A percentile compares a stretch with the other conserved stretches of the same genome.
These are phyloP conservation scores for Lasiodiplodia theobromae DNA, from an alignment of 2,329 filamentous ascomycete genomes.

Conservation along the genomic window DNA sequence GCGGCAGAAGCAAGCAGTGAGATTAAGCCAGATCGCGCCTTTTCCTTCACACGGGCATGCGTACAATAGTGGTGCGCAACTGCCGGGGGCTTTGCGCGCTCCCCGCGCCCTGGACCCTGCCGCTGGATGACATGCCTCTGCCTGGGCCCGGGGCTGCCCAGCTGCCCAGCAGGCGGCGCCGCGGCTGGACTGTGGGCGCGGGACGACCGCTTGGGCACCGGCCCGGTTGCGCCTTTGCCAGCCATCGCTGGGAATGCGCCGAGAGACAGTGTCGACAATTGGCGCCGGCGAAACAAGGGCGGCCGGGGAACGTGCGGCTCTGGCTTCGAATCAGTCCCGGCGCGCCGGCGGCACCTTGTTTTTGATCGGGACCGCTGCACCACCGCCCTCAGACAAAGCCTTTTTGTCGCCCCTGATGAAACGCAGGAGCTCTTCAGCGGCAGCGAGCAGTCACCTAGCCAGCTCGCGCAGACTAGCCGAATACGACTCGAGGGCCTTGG, in stretches of 20 bases:
- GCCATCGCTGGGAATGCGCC: constrained; percentile 21
- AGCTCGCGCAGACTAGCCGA: constrained; percentile 19
- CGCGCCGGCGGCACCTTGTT: constrained; percentile 4
- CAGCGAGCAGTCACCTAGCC: constrained; percentile 5
- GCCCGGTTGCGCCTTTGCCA: constrained; percentile 13
- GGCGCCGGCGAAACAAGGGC: constrained; percentile 19
- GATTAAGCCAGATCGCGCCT: constrained; percentile 30
- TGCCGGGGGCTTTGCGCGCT: constrained; percentile 17
- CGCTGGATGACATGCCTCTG: constrained; percentile 19
- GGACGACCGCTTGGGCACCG: constrained; percentile 25
- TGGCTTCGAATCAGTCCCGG: constrained; percentile 8
- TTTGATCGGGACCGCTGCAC: constrained; percentile 26
- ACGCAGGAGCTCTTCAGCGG: constrained; percentile 8
- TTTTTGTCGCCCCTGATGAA: constrained; percentile 22
- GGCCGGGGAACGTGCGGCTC: constrained; percentile 28
- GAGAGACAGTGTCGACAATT: constrained; percentile 14
- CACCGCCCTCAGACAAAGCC: constrained; percentile 22
- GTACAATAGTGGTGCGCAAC: background rate
- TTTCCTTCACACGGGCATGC: constrained; percentile 19
- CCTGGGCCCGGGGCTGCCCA: constrained; percentile 3
- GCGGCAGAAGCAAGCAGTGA: constrained; percentile 30
- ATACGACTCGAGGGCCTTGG: constrained; percentile 25
- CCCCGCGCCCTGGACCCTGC: constrained; percentile 27
- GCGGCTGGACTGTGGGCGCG: constrained; percentile 13
- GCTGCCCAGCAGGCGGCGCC: constrained; percentile 16